Evolutionary conservation across 2,329 filamentous ascomycete genomes (phyloP), one percentile per base, ranked within the genome.

Genomic region (Aspergillus quadrilineatus): DNA sequence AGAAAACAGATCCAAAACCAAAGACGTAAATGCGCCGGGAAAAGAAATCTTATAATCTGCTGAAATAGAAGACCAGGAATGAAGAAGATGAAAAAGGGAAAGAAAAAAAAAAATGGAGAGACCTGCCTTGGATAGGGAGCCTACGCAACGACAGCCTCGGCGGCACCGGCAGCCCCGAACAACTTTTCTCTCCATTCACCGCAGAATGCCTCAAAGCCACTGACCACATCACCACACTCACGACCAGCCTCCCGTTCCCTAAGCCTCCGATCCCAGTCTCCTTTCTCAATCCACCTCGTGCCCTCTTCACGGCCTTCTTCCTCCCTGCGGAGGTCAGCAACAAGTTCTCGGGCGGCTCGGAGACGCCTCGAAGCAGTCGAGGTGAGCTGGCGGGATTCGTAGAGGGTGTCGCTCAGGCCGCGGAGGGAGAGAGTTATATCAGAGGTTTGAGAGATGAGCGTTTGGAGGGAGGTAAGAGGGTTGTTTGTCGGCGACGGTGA

Each of bases 331-430:
- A 97, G 87, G 66, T 97, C 93, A 1, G 87, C 85, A 1, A 97
- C 88, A 59, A 96, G 85, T 70, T 96, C 92, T 65, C 88, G 89
- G 6, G 90, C 92, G 36, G 86, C 89, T 64, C 89, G 88, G 50
- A 99, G 78, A 44, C 91, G 84, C 54, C 94, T 82, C 2, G 88
- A 87, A 1, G 93, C 94, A 8, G 89, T 88, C 3, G 86, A 89
- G 0, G 90, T 94, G 1, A 90, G 89, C 74, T 97, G 93, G 10
- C 91, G 87, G 32, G 89, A 92, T 88, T 97, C 96, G 74, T 97
- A 93, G 34, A 99, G 80, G 3, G 90, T 92, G 71, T 99, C 94
- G 6, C 90, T 91, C 4, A 99, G 80, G 63, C 91, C 89, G 65
- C 90, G 91, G 46, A 99, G 83, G 6, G 90, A 90, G 66, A 90